Evolutionary conservation across 2,329 filamentous ascomycete genomes (phyloP).

Genomic region (Lasiodiplodia theobromae): DNA sequence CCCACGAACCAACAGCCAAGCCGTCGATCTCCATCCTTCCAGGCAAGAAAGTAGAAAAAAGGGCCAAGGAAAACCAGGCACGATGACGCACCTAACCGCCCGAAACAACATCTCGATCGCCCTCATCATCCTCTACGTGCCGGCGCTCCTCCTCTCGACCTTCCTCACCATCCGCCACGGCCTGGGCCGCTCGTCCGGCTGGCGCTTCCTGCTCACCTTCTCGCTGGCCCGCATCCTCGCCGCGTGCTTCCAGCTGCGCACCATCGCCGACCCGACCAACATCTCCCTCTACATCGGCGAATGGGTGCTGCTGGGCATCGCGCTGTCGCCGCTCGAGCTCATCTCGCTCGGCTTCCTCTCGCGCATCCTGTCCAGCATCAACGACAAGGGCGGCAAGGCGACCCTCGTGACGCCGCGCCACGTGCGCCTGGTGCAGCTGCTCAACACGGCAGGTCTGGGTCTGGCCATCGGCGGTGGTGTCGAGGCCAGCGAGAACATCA

Average conservation of each 20-base stretch:
- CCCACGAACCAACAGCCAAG: not conserved
- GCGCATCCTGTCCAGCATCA: constrained; percentile 17
- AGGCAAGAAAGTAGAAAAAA: not conserved
- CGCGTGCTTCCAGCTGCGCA: constrained; percentile 18
- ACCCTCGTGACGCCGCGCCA: constrained; percentile 14
- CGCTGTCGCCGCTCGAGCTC: constrained; percentile 24
- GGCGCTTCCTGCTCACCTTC: constrained; percentile 28
- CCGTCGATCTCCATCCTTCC: not conserved
- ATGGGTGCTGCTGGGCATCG: constrained; percentile 26
- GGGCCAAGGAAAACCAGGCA: not conserved
- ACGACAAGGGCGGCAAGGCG: not conserved
- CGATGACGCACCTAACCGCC: constrained; percentile 1
- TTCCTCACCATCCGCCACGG: constrained; percentile 26
- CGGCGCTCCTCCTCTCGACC: constrained; percentile 10
- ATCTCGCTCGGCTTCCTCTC: constrained; percentile 18
- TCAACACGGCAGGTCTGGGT: constrained; percentile 9
- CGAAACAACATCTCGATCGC: constrained; percentile 21
- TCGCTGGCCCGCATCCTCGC: constrained; percentile 3
- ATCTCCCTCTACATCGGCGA: constrained; percentile 24
- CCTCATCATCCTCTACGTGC: constrained; percentile 23
- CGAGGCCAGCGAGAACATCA: not conserved
- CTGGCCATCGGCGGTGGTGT: constrained; percentile 21
- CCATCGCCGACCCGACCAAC: constrained; percentile 7
- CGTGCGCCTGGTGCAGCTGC: constrained; percentile 15
- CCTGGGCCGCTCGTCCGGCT: constrained; percentile 14